These are phyloP conservation scores for Athelia sp. DNA, from an alignment of 1,284 basidiomycete genomes.

Conservation along the genomic window DNA sequence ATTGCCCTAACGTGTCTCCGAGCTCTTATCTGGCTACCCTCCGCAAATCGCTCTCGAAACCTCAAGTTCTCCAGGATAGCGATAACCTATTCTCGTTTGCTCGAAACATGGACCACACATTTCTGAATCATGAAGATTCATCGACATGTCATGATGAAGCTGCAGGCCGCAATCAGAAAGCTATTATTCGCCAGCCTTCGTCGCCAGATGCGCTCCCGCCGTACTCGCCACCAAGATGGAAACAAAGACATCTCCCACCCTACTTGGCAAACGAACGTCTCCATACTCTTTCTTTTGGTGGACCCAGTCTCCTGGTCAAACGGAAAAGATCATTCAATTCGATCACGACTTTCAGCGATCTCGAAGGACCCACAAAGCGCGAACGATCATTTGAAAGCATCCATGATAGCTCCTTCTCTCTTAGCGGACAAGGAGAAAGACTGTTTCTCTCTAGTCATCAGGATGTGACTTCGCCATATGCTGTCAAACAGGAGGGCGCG, in stretches of 20 bases:
- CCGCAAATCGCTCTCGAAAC: conserved; percentile 15
- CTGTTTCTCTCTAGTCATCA: conserved; percentile 23
- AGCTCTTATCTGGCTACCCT: conserved; percentile 33
- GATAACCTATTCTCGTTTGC: conserved; percentile 26
- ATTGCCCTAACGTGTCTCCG: conserved; percentile 35
- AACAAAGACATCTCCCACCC: background rate
- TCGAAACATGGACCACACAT: conserved; percentile 26
- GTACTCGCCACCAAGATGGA: background rate
- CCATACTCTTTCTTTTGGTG: background rate
- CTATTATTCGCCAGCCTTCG: conserved; percentile 1
- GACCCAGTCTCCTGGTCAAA: conserved; percentile 13
- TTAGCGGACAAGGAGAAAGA: conserved; percentile 34
- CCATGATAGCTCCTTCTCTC: conserved; percentile 42
- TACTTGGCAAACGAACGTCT: background rate
- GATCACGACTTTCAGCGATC: conserved; percentile 30
- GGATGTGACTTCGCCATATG: conserved; percentile 5
- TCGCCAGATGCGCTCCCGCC: background rate
- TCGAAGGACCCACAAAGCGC: conserved; percentile 33
- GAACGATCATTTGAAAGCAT: conserved; percentile 32
- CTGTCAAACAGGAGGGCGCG: conserved; percentile 5
- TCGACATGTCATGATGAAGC: conserved; percentile 6
- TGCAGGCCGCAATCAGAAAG: conserved; percentile 6
- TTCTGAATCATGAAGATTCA: conserved; percentile 19
- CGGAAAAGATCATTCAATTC: conserved; percentile 18
- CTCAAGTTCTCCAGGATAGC: conserved; percentile 13